These are phyloP conservation scores for Solanum bulbocastanum DNA, from an alignment of 257 asterid genomes.

Conservation along the genomic window DNA sequence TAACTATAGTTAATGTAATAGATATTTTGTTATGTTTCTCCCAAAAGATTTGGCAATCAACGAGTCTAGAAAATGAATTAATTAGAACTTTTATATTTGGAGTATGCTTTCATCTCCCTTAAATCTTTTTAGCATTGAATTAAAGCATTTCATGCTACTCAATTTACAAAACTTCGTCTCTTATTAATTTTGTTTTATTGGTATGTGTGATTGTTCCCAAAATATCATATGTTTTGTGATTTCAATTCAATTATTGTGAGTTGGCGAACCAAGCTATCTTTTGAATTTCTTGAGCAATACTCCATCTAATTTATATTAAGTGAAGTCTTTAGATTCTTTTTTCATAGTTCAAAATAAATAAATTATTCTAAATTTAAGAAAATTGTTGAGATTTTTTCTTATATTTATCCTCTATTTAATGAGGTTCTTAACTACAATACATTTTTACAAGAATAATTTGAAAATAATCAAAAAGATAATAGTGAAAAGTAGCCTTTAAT, in stretches of 20 bases:
- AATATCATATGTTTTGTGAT: background rate
- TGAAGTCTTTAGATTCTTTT: no score
- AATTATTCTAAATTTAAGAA: no score
- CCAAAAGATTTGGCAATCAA: background rate
- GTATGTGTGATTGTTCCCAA: background rate
- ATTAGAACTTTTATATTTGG: background rate
- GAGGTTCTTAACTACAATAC: background rate
- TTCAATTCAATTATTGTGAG: background rate
- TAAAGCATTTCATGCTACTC: background rate
- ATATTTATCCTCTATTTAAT: background rate
- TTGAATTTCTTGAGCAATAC: constrained; percentile 8
- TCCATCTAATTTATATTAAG: background rate
- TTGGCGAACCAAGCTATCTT: background rate
- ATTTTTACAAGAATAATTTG: no score
- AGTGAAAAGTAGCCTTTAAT: no score
- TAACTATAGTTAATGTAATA: background rate
- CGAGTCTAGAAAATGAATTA: background rate
- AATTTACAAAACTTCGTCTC: background rate
- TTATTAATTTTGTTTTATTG: background rate
- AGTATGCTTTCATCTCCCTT: background rate
- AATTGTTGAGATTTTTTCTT: background rate
- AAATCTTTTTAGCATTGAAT: background rate
- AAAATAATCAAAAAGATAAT: no score
- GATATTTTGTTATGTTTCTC: background rate
- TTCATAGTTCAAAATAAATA: no score